Conservation (phyloP, 2,329 filamentous ascomycete genomes). For the Balansia obtecta region DNA sequence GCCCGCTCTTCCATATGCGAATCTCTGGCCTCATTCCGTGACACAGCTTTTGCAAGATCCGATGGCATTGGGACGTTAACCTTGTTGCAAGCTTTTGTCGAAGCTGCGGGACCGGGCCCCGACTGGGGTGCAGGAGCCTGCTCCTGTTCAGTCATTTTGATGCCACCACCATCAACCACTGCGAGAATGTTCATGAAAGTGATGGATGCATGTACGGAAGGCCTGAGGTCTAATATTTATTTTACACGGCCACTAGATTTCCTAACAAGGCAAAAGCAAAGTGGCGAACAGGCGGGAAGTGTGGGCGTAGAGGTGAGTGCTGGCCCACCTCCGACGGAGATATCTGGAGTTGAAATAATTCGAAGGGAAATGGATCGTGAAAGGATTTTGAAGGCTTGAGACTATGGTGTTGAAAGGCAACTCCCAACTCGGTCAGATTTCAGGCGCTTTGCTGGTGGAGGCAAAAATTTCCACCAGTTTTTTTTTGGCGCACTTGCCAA, state of each 20-base stretch:
- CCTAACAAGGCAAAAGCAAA: background rate
- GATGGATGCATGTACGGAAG: background rate
- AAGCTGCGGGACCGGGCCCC: background rate
- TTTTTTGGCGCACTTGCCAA: background rate
- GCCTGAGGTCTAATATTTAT: background rate
- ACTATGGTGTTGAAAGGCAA: background rate
- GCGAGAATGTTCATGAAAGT: background rate
- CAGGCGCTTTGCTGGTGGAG: conserved; percentile 1
- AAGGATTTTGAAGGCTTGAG: background rate
- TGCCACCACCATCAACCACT: conserved; percentile 18
- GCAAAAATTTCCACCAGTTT: conserved; percentile 6
- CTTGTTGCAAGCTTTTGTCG: background rate
- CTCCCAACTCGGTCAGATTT: background rate
- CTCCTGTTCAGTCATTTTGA: conserved; percentile 12
- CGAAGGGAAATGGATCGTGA: no score
- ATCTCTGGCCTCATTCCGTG: background rate
- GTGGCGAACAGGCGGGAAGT: no score
- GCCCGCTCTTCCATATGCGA: conserved; percentile 25
- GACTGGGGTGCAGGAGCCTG: conserved; percentile 7
- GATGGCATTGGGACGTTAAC: conserved; percentile 7
- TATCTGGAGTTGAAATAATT: no score
- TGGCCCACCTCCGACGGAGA: no score
- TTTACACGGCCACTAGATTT: background rate
- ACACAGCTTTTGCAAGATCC: background rate
- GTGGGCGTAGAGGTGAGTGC: no score